Percentiles rank a stretch among this genome's conserved stretches.
phyloP scores from a whole-genome alignment of 352 stramenopile species.

The Pythium oligandrum region DNA sequence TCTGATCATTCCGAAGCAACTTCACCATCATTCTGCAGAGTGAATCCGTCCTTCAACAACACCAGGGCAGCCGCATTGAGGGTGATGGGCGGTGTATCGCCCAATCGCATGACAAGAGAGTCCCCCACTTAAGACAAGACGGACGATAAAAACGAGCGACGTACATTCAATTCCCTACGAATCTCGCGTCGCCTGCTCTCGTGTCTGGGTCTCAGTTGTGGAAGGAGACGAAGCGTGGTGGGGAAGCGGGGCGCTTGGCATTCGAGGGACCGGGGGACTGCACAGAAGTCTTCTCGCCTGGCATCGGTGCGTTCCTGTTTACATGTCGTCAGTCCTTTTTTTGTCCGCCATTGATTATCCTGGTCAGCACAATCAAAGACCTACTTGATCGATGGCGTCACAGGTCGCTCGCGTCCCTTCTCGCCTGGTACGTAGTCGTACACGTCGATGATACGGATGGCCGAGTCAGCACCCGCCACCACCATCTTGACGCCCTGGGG shows the following conservation, averaged over 20 bases:
- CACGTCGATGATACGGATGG: conserved; percentile 89
- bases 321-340: neutral
- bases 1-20: no score
- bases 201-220: conserved; percentile 18
- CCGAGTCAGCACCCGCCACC: conserved; percentile 76
- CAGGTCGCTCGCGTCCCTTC: conserved; percentile 60
- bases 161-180: no score
- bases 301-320: conserved; percentile 46
- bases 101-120: no score
- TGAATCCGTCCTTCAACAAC: no score
- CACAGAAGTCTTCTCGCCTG: conserved; percentile 21
- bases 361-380: neutral
- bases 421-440: conserved; percentile 71
- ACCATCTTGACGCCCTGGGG: conserved; percentile 75
- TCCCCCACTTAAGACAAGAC: no score
- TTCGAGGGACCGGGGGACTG: conserved; percentile 22
- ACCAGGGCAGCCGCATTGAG: no score
- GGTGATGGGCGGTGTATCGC: no score
- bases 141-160: no score
- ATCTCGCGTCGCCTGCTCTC: no score
- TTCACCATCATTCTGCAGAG: no score
- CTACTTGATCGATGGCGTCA: conserved; percentile 56
- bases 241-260: conserved; percentile 39
- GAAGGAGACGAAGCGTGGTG: conserved; percentile 43
- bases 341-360: neutral